Evolutionary conservation across 352 stramenopile genomes (phyloP), one percentile per base, ranked within the genome.

Genomic region (Phytophthora chlamydospora): DNA sequence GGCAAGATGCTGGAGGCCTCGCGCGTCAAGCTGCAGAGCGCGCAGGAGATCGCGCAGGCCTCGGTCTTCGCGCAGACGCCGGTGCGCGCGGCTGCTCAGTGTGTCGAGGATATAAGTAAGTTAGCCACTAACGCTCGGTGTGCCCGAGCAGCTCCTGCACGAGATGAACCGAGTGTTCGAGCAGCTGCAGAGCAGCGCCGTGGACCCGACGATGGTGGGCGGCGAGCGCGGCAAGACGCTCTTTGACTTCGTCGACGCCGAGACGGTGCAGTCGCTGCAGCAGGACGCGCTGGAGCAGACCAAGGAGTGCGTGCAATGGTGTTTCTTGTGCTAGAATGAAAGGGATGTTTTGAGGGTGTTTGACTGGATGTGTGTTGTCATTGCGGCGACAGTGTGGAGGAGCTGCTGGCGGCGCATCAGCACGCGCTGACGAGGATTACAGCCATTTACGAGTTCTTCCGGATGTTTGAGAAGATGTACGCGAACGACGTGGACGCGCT

Each of bases 161-260:
- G 80, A 91, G 57, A 88, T 95, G 75, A 77, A 92, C 47, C 57
- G 62, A 43, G 85, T 95, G 58, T 95, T 95, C 52, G 55, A 81
- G 38, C 77, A 85, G 48, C 70, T 95, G 12, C 74, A 77, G 46
- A 54, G 59, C 17, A 85, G 61, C 13, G 39, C 42, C 0, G 82
- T 91, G 16, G 82, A 90, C 36, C 75, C 82, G 6, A 58, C 58
- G 0, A 84, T 93, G 66, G 75, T 85, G 33, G 68, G 55, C 13
- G 76, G 69, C 7, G 80, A 93, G 38, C 50, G 31, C 6, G 71
- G 63, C 49, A 93, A 93, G 63, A 93, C 86, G 35, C 71, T 95
- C 9, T 95, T 91, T 39, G 86, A 95, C 67, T 95, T 90, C 62
- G 63, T 95, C 3, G 86, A 95, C 46, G 81, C 84, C 2, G 86